These are phyloP conservation scores for Solanum gandarillasii DNA, from an alignment of 257 asterid species.

Conservation along the genomic window DNA sequence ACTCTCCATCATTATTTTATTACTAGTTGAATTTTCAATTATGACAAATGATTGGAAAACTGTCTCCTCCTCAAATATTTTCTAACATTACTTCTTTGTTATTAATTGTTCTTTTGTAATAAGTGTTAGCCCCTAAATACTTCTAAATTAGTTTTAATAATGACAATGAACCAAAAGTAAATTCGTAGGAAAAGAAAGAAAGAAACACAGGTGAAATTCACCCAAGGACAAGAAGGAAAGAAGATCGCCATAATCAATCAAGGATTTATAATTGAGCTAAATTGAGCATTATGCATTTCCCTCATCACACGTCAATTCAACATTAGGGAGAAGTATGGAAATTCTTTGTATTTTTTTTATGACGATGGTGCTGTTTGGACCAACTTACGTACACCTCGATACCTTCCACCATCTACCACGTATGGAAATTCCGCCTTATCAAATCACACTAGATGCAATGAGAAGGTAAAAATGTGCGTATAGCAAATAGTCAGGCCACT, in stretches of 20 bases:
- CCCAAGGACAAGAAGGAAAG: neutral
- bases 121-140: neutral
- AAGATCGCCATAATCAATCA: neutral
- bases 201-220: neutral
- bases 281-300: neutral
- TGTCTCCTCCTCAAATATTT: neutral
- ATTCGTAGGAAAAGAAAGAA: neutral
- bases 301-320: neutral
- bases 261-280: neutral
- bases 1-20: neutral
- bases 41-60: neutral
- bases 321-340: neutral
- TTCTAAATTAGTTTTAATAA: neutral
- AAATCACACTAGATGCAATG: neutral
- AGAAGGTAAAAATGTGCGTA: neutral
- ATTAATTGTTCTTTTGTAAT: no score
- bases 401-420: no score
- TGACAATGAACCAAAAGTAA: neutral
- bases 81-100: no score
- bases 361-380: no score
- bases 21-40: neutral
- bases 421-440: neutral
- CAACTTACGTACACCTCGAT: no score
- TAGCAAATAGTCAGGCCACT: neutral
- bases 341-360: neutral